These are phyloP conservation scores for Dalechampia spathulata DNA, from an alignment of 441 rosid genomes.

Conservation along the genomic window DNA sequence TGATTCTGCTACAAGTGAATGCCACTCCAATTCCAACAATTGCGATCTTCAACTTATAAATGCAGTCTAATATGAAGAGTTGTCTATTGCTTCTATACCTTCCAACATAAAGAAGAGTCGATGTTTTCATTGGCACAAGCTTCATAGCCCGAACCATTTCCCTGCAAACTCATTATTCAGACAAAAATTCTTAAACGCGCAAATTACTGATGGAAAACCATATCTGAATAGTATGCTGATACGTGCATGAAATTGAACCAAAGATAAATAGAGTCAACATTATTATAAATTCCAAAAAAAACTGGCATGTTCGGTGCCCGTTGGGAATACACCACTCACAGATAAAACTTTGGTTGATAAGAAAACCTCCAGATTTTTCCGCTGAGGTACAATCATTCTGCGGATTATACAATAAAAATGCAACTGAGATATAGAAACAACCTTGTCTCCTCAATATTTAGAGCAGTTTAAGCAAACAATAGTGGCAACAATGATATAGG, in stretches of 20 bases:
- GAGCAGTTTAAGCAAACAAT: too few species aligned
- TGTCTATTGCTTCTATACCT: conserved; percentile 31
- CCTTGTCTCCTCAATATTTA: too few species aligned
- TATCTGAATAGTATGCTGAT: not conserved
- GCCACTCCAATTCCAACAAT: not conserved
- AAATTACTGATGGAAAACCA: not conserved
- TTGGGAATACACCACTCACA: conserved; percentile 34
- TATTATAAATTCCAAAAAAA: too few species aligned
- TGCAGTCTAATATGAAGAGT: not conserved
- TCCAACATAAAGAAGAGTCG: conserved; percentile 77
- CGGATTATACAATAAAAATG: too few species aligned
- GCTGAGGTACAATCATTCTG: conserved; percentile 61
- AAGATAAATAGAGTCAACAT: too few species aligned
- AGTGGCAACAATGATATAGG: not conserved
- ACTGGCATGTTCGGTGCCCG: not conserved
- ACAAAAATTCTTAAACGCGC: not conserved
- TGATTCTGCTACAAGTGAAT: not conserved
- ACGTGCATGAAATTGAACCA: too few species aligned
- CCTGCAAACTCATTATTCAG: conserved; percentile 28
- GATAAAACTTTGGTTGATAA: conserved; percentile 31
- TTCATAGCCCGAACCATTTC: conserved; percentile 52
- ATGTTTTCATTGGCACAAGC: conserved; percentile 34
- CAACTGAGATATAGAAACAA: too few species aligned
- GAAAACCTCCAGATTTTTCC: conserved; percentile 68
- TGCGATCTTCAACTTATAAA: not conserved